Percentiles rank a stretch among this genome's conserved stretches.
Evolutionary conservation across 192 early-diverging fungal species (phyloP).

Genomic region (Phycomyces nitens): DNA sequence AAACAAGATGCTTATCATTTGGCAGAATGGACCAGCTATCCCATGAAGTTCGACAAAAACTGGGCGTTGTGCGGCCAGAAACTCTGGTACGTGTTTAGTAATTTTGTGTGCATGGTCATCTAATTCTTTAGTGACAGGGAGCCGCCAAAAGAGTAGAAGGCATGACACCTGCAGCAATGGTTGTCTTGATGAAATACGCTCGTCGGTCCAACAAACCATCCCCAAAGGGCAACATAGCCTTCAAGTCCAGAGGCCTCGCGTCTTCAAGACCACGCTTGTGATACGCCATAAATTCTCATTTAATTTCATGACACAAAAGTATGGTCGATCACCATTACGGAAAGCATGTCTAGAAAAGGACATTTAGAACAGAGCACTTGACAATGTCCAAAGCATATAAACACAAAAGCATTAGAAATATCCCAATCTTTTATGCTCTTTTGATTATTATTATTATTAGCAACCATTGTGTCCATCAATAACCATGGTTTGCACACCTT

Average conservation of each 20-base stretch:
- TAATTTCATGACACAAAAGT: too few relatives aligned
- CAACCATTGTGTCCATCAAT: too few relatives aligned
- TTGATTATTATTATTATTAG: too few relatives aligned
- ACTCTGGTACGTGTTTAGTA: conserved; percentile 44
- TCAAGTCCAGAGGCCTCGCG: neutral
- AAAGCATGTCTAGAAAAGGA: too few relatives aligned
- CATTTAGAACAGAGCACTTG: too few relatives aligned
- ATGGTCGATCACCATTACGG: too few relatives aligned
- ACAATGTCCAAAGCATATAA: too few relatives aligned
- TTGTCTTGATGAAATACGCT: conserved; percentile 64
- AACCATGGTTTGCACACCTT: too few relatives aligned
- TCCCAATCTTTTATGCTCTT: too few relatives aligned
- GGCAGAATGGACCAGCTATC: conserved; percentile 52
- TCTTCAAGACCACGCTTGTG: neutral
- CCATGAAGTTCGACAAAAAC: conserved; percentile 53
- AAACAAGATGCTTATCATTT: neutral
- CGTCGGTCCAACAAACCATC: conserved; percentile 29
- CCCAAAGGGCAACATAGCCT: neutral
- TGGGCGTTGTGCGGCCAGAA: conserved; percentile 45
- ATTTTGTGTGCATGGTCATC: neutral
- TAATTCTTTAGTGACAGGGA: conserved; percentile 42
- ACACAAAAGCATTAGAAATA: too few relatives aligned
- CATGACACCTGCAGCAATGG: conserved; percentile 72
- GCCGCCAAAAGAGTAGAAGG: conserved; percentile 79
- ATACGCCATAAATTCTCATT: too few relatives aligned